These are phyloP conservation scores for Cucumis melo DNA, from an alignment of 306 rosid species.

Conservation along the genomic window DNA sequence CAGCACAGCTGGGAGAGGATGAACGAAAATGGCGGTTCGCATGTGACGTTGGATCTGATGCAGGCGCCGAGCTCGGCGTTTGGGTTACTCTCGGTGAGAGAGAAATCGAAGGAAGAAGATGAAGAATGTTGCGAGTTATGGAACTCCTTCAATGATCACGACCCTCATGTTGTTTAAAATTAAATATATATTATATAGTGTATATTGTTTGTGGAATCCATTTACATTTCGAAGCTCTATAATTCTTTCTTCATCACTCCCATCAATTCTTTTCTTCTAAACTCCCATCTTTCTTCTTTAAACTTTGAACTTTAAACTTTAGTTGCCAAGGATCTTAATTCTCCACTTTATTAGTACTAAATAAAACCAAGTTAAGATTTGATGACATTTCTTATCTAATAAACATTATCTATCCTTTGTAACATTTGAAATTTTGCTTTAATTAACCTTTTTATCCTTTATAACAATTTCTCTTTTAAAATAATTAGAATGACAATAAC, in stretches of 20 bases:
- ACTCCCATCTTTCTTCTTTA: not conserved
- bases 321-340: no score
- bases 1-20: conserved; percentile 20
- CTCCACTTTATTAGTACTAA: no score
- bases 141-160: conserved; percentile 24
- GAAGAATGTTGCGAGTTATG: conserved; percentile 24
- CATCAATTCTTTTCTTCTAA: not conserved
- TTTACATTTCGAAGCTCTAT: not conserved
- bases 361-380: no score
- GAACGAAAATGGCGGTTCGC: conserved; percentile 14
- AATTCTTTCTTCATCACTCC: not conserved
- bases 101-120: conserved; percentile 24
- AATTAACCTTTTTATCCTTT: no score
- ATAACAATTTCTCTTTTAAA: no score
- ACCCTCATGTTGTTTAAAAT: not conserved
- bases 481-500: no score
- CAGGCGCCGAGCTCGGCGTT: conserved; percentile 26
- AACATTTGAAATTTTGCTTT: no score
- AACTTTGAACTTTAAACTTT: not conserved
- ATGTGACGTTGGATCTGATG: conserved; percentile 28
- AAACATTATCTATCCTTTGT: no score
- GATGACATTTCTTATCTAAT: no score
- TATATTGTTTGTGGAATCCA: not conserved
- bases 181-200: not conserved
- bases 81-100: conserved; percentile 20